A percentile compares a stretch with the other conserved stretches of the same genome.
Evolutionary conservation across 805 yeast species (phyloP).

Genomic region (Kazachstania kunashirensis): DNA sequence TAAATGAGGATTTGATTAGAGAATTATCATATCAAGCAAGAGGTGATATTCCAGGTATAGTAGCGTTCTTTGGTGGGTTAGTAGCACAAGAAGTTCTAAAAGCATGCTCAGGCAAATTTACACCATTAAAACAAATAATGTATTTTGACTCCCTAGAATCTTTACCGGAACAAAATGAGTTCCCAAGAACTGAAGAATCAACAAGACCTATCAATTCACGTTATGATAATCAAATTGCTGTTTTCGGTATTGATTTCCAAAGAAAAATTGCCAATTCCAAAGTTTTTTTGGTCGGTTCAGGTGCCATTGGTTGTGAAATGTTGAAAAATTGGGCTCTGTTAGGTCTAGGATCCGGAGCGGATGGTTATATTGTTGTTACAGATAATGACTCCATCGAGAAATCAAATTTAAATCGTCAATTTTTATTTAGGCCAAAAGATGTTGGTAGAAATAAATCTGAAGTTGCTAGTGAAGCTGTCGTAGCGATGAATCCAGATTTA

Average conservation of each 20-base stretch:
- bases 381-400: constrained; percentile 90
- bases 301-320: constrained; percentile 99
- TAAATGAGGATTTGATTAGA: constrained; percentile 56
- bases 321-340: constrained; percentile 95
- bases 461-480: constrained; percentile 79
- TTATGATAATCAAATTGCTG: constrained; percentile 93
- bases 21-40: constrained; percentile 77
- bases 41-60: constrained; percentile 86
- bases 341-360: constrained; percentile 88
- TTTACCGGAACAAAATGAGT: constrained; percentile 52
- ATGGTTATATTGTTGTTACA: constrained; percentile 76
- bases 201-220: constrained; percentile 71
- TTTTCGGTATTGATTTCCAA: constrained; percentile 75
- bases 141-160: constrained; percentile 93
- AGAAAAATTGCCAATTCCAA: constrained; percentile 62
- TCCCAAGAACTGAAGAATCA: constrained; percentile 56
- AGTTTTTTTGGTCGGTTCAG: constrained; percentile 90
- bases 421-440: constrained; percentile 86
- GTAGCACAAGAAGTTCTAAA: constrained; percentile 95
- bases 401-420: constrained; percentile 93
- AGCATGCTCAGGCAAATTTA: constrained; percentile 89
- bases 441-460: constrained; percentile 88
- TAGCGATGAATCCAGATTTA: constrained; percentile 76
- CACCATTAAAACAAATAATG: constrained; percentile 85
- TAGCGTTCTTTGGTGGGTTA: constrained; percentile 86